Evolutionary conservation across 352 stramenopile genomes (phyloP).

Genomic region (Blastocystis sp.): DNA sequence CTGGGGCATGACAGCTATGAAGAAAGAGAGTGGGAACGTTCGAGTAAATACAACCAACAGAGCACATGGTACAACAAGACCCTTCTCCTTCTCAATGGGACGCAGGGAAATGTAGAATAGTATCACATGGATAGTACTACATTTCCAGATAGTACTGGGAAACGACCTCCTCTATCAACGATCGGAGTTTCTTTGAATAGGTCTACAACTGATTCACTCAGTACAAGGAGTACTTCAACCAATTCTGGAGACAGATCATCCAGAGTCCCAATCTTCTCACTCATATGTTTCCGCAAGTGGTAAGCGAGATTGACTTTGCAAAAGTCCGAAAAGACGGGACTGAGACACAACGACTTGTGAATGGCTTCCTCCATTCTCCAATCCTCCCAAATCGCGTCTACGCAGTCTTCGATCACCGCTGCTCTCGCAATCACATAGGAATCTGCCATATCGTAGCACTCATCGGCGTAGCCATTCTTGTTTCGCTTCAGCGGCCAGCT

Average conservation of each 20-base stretch:
- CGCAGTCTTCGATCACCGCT: not conserved
- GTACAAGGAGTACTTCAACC: not conserved
- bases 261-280: not conserved
- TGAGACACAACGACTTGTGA: not conserved
- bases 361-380: not conserved
- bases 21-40: no score
- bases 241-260: not conserved
- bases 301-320: constrained; percentile 17
- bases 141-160: not conserved
- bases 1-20: no score
- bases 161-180: not conserved
- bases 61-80: no score
- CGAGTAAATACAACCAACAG: no score
- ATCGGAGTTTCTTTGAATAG: not conserved
- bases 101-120: no score
- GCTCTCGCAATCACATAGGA: constrained; percentile 25
- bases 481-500: constrained; percentile 35
- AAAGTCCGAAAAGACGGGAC: constrained; percentile 28
- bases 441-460: constrained; percentile 67
- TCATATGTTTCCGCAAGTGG: constrained; percentile 1
- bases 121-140: no score
- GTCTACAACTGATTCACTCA: not conserved
- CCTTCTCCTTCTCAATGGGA: no score
- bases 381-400: not conserved
- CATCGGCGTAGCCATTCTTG: constrained; percentile 5